phyloP scores from a whole-genome alignment of 1,139 yeast genomes.

The Meyerozyma sp. region DNA sequence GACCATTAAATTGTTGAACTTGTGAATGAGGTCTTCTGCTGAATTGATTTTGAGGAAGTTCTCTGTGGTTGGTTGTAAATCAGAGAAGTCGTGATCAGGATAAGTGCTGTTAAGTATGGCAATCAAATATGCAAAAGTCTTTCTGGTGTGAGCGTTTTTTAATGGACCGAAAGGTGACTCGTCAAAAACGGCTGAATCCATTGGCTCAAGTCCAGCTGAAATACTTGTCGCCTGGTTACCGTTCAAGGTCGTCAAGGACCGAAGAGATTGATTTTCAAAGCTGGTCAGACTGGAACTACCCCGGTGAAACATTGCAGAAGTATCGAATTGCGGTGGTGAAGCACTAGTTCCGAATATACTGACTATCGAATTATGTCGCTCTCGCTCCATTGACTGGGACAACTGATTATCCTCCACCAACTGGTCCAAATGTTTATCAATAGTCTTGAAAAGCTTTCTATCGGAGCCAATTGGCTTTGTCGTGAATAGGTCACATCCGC shows the following conservation, averaged over 20 bases:
- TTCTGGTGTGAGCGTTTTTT: conserved; percentile 74
- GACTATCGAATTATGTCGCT: conserved; percentile 33
- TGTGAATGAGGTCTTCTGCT: conserved; percentile 57
- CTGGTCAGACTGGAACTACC: not conserved
- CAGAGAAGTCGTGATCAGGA: conserved; percentile 92
- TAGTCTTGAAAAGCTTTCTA: conserved; percentile 77
- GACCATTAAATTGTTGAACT: conserved; percentile 73
- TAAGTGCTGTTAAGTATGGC: conserved; percentile 88
- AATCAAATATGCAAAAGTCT: conserved; percentile 84
- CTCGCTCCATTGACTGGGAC: conserved; percentile 37
- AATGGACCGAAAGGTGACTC: conserved; percentile 93
- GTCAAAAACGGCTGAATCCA: conserved; percentile 17
- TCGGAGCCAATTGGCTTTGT: conserved; percentile 92
- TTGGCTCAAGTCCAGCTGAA: not conserved
- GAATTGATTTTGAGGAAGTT: conserved; percentile 38
- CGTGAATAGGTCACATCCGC: conserved; percentile 93
- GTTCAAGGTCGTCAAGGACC: not conserved
- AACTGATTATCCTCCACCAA: conserved; percentile 52
- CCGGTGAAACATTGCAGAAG: not conserved
- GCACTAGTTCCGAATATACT: conserved; percentile 35
- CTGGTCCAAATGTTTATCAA: conserved; percentile 75
- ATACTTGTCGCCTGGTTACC: not conserved
- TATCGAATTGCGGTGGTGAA: conserved; percentile 18
- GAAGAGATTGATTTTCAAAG: not conserved
- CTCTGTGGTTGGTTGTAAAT: conserved; percentile 83